Evolutionary conservation across 345 rosid genomes (phyloP).

Genomic region (Rhodamnia rubescens): DNA sequence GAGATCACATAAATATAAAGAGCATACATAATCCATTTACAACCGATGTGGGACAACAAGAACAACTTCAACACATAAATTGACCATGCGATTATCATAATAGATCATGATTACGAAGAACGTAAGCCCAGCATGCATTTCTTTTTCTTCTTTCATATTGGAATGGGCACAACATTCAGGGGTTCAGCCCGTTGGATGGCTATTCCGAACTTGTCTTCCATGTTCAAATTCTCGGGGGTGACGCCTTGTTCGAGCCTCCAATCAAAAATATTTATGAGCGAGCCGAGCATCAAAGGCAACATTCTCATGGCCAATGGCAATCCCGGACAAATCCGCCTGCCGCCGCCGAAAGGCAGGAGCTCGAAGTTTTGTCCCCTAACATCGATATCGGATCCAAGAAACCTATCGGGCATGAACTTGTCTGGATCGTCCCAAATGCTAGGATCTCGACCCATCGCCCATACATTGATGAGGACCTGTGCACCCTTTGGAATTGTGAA

Average conservation of each 20-base stretch:
- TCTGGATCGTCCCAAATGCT: neutral
- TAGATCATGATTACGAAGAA: neutral
- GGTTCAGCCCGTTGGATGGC: neutral
- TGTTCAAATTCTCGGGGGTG: neutral
- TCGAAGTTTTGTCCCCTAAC: neutral
- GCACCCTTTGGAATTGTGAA: neutral
- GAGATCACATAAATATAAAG: no score
- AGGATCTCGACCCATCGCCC: neutral
- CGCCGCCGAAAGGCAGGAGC: neutral
- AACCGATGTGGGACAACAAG: no score
- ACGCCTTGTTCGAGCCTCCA: neutral
- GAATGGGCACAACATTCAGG: neutral
- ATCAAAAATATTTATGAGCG: neutral
- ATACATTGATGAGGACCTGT: neutral
- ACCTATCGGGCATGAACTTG: neutral
- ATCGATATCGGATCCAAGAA: neutral
- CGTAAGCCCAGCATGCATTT: neutral
- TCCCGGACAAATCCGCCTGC: neutral
- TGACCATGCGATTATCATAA: neutral
- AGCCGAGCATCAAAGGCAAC: neutral
- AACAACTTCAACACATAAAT: no score
- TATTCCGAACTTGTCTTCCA: neutral
- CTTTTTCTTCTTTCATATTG: neutral
- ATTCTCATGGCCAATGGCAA: neutral
- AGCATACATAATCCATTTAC: no score